Conservation (phyloP, 78 protist species). For the Emiliania huxleyi region DNA sequence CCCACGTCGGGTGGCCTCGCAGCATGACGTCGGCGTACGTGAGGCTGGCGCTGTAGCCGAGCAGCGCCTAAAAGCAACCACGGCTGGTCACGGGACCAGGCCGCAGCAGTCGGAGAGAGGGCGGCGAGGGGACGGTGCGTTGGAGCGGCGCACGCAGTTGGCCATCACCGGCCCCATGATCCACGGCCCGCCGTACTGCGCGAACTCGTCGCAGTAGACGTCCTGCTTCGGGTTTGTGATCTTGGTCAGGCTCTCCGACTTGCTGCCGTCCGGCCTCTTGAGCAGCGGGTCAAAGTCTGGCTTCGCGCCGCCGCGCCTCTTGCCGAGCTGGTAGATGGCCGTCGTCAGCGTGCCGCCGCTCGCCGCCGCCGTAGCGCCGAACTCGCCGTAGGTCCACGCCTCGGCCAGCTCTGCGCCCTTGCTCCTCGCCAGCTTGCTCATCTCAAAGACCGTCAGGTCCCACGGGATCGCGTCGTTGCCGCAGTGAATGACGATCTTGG, state of each 20-base stretch:
- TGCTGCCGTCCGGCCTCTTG: background rate
- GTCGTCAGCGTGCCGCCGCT: background rate
- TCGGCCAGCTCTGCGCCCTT: background rate
- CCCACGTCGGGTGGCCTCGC: too few species aligned
- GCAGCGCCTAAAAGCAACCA: too few species aligned
- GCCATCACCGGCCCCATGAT: background rate
- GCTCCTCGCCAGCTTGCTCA: background rate
- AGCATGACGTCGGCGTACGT: too few species aligned
- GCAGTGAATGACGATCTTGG: background rate
- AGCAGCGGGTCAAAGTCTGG: background rate
- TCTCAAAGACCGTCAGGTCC: background rate
- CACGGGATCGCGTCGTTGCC: background rate
- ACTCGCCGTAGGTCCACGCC: background rate
- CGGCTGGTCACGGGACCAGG: too few species aligned
- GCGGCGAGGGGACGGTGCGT: background rate
- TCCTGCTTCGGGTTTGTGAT: background rate
- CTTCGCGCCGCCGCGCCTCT: background rate
- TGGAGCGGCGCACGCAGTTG: background rate
- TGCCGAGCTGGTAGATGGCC: background rate
- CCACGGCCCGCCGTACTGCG: background rate
- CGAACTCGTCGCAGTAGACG: background rate
- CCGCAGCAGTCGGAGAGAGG: too few species aligned
- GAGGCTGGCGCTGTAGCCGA: too few species aligned
- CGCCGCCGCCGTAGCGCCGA: background rate
- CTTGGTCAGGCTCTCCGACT: background rate